Evolutionary conservation across 225 moss, liverwort and hornwort species (phyloP).

Genomic region (Pseudisothecium myosuroides): DNA sequence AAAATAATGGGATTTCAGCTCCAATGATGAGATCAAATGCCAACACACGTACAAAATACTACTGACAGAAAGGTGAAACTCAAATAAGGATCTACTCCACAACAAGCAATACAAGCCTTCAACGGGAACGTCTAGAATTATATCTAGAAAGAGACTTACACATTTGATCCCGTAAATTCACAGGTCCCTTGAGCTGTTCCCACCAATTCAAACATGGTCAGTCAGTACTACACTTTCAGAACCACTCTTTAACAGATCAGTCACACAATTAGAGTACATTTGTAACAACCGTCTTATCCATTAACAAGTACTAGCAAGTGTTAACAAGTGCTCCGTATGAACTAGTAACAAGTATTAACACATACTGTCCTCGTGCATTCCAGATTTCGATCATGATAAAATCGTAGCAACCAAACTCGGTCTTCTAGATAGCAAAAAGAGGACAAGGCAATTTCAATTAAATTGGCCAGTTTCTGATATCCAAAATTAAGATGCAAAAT

Average conservation of each 20-base stretch:
- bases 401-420: not conserved
- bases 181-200: not conserved
- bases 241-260: not conserved
- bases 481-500: not conserved
- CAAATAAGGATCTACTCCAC: not conserved
- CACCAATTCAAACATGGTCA: not conserved
- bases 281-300: not conserved
- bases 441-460: not conserved
- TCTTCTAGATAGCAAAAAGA: not conserved
- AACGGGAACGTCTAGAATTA: not conserved
- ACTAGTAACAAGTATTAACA: not conserved
- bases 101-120: not conserved
- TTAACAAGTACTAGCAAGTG: not conserved
- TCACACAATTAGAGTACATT: not conserved
- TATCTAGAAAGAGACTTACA: not conserved
- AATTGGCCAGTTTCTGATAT: not conserved
- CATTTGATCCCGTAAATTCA: not conserved
- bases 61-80: not conserved
- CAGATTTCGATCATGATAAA: not conserved
- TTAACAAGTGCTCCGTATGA: not conserved
- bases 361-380: not conserved
- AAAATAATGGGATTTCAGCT: not conserved
- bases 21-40: not conserved
- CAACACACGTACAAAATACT: not conserved
- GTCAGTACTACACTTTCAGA: not conserved